phyloP scores from a whole-genome alignment of 495 filamentous ascomycete genomes.

The Lepidopterella palustris region DNA sequence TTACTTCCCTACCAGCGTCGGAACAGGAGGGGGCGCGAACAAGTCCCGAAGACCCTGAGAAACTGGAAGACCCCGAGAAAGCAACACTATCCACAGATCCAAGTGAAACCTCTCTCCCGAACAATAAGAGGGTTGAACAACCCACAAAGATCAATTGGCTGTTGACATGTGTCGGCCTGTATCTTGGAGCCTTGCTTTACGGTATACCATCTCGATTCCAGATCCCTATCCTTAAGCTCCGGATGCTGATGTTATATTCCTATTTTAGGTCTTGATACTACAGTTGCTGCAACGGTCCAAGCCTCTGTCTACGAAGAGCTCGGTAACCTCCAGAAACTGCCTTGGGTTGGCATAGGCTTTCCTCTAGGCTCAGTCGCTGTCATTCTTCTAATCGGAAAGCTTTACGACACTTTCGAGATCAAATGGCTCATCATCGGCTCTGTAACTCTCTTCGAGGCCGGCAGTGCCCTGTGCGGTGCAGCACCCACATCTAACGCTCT shows the following conservation, averaged over 20 bases:
- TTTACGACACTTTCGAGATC: conserved; percentile 4
- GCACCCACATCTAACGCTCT: conserved; percentile 12
- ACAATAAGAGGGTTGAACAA: no score
- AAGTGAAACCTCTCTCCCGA: no score
- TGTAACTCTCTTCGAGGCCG: conserved; percentile 11
- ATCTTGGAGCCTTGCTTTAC: background rate
- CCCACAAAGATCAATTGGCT: no score
- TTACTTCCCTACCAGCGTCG: no score
- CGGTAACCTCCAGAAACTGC: conserved; percentile 14
- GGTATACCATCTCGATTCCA: background rate
- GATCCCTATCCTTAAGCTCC: background rate
- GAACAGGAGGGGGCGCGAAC: no score
- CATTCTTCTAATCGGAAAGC: conserved; percentile 3
- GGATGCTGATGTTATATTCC: no score
- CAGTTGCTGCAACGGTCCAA: conserved; percentile 37
- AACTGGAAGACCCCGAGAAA: no score
- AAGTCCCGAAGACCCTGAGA: no score
- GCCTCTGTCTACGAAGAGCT: conserved; percentile 20
- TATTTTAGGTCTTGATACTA: conserved; percentile 31
- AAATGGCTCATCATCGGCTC: conserved; percentile 4
- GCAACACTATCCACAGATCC: no score
- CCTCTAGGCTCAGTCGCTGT: conserved; percentile 10
- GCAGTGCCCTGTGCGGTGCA: conserved; percentile 15
- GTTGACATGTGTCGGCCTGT: background rate
- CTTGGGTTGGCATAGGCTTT: conserved; percentile 14